Percentiles rank a stretch among this genome's conserved stretches.
phyloP scores from a whole-genome alignment of 2,329 filamentous ascomycete genomes.

The Orbilia ellipsospora region DNA sequence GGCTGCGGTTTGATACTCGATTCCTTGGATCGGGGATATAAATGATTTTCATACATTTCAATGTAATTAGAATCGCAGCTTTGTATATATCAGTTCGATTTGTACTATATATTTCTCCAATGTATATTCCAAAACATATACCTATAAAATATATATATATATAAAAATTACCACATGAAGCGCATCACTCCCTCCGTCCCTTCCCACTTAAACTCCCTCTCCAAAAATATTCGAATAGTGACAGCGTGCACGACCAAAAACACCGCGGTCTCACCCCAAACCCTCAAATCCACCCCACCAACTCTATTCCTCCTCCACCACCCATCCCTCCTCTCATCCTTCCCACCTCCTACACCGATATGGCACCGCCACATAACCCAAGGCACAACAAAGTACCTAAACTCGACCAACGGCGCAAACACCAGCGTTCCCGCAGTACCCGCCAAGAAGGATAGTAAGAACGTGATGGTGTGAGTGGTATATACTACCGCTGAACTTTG shows the following conservation, averaged over 20 bases:
- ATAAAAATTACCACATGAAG: constrained; percentile 77
- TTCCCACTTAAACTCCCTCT: constrained; percentile 75
- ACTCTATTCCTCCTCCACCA: constrained; percentile 36
- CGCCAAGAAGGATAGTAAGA: constrained; percentile 72
- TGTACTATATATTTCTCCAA: too few relatives aligned
- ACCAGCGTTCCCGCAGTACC: constrained; percentile 82
- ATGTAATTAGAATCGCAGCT: too few relatives aligned
- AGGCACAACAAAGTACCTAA: constrained; percentile 93
- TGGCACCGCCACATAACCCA: constrained; percentile 93
- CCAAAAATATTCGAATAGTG: constrained; percentile 78
- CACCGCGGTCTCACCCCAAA: constrained; percentile 76
- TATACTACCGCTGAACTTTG: constrained; percentile 63
- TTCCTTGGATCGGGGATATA: too few relatives aligned
- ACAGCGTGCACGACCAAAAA: constrained; percentile 72
- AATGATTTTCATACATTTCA: too few relatives aligned
- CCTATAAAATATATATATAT: neutral
- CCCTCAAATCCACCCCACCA: constrained; percentile 61
- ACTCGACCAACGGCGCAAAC: constrained; percentile 91
- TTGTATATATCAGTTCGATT: too few relatives aligned
- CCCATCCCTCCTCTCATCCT: constrained; percentile 10
- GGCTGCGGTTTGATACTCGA: too few relatives aligned
- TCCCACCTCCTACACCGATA: constrained; percentile 62
- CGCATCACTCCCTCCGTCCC: constrained; percentile 72
- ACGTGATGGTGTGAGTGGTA: constrained; percentile 66
- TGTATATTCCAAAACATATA: neutral